Percentiles rank a stretch among this genome's conserved stretches.
These are phyloP conservation scores for Nemania sp. DNA, from an alignment of 2,329 filamentous ascomycete genomes.

Conservation along the genomic window DNA sequence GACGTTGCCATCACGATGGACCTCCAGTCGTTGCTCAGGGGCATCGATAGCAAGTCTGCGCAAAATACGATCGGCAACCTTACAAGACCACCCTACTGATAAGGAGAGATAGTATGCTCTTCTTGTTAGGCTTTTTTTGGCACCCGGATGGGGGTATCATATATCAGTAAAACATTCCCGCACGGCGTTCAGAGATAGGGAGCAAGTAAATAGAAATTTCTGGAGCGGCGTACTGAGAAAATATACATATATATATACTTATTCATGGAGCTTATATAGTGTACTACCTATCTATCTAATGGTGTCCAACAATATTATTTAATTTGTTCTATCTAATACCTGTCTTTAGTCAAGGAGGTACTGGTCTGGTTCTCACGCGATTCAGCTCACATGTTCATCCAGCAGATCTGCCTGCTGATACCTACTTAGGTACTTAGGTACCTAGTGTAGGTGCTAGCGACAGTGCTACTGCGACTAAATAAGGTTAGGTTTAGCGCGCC, in stretches of 20 bases:
- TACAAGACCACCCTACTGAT: conserved; percentile 40
- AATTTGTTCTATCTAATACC: too few species aligned
- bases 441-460: too few species aligned
- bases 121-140: neutral
- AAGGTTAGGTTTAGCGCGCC: too few species aligned
- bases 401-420: too few species aligned
- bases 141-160: conserved; percentile 1
- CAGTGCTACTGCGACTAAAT: too few species aligned
- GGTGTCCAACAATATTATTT: neutral
- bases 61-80: conserved; percentile 42
- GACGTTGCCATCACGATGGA: conserved; percentile 34
- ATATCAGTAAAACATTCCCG: neutral
- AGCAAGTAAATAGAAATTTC: conserved; percentile 8
- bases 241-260: too few species aligned
- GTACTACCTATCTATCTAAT: conserved; percentile 3
- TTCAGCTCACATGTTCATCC: too few species aligned
- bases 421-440: too few species aligned
- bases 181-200: neutral
- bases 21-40: conserved; percentile 42
- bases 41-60: conserved; percentile 42
- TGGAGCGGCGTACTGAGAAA: neutral
- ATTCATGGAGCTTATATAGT: conserved; percentile 4
- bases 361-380: too few species aligned
- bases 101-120: neutral
- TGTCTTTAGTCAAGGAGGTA: too few species aligned